These are phyloP conservation scores for Colletotrichum sp. DNA, from an alignment of 2,329 filamentous ascomycete species.

Conservation along the genomic window DNA sequence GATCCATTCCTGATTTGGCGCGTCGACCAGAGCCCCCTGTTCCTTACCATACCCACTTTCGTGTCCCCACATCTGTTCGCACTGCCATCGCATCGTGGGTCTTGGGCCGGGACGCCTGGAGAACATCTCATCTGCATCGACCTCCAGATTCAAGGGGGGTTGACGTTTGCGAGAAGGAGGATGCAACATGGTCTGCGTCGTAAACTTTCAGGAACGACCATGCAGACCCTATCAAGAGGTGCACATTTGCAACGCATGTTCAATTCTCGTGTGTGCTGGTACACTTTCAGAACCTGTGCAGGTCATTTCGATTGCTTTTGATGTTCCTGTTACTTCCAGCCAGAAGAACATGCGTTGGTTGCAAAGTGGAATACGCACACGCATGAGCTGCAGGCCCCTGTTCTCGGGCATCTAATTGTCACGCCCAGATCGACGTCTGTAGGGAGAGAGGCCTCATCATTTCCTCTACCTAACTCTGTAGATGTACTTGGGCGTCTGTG, in stretches of 20 bases:
- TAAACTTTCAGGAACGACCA: neutral
- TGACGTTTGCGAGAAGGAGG: neutral
- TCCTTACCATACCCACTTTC: neutral
- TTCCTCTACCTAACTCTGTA: neutral
- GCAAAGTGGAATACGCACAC: neutral
- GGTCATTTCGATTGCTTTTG: neutral
- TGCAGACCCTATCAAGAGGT: neutral
- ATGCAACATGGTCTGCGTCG: neutral
- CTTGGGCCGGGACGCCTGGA: conserved; percentile 1
- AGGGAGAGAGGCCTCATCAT: neutral
- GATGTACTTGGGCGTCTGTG: neutral
- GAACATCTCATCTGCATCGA: neutral
- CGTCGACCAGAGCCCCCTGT: neutral
- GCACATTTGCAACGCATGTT: neutral
- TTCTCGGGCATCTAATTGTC: neutral
- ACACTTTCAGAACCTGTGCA: neutral
- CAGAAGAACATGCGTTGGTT: neutral
- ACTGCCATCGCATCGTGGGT: conserved; percentile 14
- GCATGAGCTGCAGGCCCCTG: neutral
- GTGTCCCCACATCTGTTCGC: neutral
- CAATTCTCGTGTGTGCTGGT: neutral
- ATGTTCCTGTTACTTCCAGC: neutral
- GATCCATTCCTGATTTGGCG: conserved; percentile 6
- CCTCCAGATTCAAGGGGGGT: neutral
- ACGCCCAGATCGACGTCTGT: neutral